Base-by-base conservation (phyloP, 139 green algal species). In the Pleodorina starrii region DNA sequence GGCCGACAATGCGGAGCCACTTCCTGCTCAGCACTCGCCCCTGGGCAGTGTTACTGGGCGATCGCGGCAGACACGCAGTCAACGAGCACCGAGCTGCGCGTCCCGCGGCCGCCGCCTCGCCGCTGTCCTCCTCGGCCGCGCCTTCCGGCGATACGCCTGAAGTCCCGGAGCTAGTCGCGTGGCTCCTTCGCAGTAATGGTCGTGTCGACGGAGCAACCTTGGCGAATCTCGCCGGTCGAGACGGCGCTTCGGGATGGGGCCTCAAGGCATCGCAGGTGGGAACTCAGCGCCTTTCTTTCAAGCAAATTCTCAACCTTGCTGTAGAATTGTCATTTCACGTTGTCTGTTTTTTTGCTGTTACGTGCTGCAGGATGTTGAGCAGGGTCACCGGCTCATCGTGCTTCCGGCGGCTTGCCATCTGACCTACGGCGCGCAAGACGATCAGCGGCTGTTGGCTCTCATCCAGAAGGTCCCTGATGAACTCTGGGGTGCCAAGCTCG, bases 401-500 rank as follows among this genome's bases (percentile, higher is more conserved):
- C 88, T 94, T 10, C 92, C 92, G 0, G 19, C 50, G 23, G 9
- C 36, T 5, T 95, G 92, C 85, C 95, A 97, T 66, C 87, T 98
- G 5, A 96, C 94, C 0, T 98, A 96, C 75, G 90, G 93, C 43
- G 76, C 42, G 3, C n/a, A 54, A n/a, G 89, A 84, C 5, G 91
- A 96, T 54, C 88, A 91, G 0, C 43, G 84, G 17, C 74, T 97
- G 60, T 85, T 97, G n/a, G 27, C 29, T 0, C 90, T 97, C 0
- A 95, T 98, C 19, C 51, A 93, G 0, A 88, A 93, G 42, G 93
- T 98, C 3, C 96, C 96, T 5, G 73, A 84, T 0, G 96, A 98
- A 82, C 94, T 98, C 1, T 98, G 96, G 96, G 94, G 95, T 1
- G 96, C 93, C 25, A 95, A 90, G 75, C 91, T 97, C 32, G 91